phyloP scores from a whole-genome alignment of 768 basidiomycete species.

The Lyophyllum decastes region DNA sequence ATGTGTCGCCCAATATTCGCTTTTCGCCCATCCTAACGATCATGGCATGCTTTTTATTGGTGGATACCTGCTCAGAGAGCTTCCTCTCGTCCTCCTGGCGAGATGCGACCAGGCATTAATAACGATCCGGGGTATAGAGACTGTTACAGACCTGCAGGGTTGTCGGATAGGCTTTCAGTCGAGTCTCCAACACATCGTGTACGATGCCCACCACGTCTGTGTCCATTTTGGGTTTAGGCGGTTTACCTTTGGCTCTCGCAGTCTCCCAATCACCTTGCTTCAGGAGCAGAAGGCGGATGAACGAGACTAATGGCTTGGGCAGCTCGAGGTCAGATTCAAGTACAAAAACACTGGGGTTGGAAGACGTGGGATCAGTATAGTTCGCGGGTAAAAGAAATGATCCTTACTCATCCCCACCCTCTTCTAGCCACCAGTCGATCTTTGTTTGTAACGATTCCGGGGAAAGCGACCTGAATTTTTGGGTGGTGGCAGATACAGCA shows the following conservation, averaged over 20 bases:
- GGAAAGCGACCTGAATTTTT: constrained; percentile 18
- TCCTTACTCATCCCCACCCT: constrained; percentile 85
- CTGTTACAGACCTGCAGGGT: constrained; percentile 52
- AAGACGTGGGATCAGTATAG: background rate
- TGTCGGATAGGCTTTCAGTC: constrained; percentile 59
- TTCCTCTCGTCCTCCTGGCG: constrained; percentile 52
- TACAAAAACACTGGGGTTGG: constrained; percentile 50
- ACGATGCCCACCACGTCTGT: constrained; percentile 45
- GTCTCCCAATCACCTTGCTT: constrained; percentile 60
- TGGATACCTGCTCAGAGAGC: constrained; percentile 36
- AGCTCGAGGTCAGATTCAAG: constrained; percentile 53
- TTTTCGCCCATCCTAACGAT: constrained; percentile 84
- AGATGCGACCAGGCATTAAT: background rate
- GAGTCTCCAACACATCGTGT: constrained; percentile 45
- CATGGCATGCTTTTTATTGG: constrained; percentile 60
- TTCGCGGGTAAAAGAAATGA: constrained; percentile 1
- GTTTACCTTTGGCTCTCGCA: constrained; percentile 59
- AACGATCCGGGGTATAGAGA: background rate
- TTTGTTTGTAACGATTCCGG: constrained; percentile 47
- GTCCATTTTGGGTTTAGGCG: constrained; percentile 73
- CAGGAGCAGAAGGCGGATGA: constrained; percentile 64
- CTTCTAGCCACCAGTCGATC: constrained; percentile 93
- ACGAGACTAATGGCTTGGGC: constrained; percentile 60
- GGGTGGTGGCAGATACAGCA: constrained; percentile 45
- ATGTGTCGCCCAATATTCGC: constrained; percentile 48